These are phyloP conservation scores for Lecanoromycetidae sp. DNA, from an alignment of 2,329 filamentous ascomycete genomes.

Conservation along the genomic window DNA sequence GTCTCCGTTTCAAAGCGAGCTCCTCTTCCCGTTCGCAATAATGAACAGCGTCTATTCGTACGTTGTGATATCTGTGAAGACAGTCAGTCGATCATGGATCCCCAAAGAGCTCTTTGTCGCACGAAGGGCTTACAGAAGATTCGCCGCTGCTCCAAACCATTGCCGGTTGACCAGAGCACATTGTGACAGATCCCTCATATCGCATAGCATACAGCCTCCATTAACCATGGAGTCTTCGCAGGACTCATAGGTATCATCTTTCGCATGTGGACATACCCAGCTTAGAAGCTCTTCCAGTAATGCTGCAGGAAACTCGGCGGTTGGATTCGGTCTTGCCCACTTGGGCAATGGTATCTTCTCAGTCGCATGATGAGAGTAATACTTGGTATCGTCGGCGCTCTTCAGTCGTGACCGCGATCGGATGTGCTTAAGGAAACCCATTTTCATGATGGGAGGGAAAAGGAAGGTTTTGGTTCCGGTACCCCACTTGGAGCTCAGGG, in stretches of 20 bases:
- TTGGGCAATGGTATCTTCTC: background rate
- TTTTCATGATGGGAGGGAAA: slow-evolving; percentile 5
- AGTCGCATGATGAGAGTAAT: background rate
- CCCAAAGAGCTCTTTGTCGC: background rate
- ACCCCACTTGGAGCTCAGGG: background rate
- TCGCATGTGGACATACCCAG: slow-evolving; percentile 70
- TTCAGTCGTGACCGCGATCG: slow-evolving; percentile 19
- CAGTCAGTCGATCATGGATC: slow-evolving; percentile 5
- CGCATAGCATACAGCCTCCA: slow-evolving; percentile 82
- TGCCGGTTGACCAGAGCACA: slow-evolving; percentile 61
- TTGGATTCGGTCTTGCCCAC: slow-evolving; percentile 8
- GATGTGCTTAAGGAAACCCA: slow-evolving; percentile 22
- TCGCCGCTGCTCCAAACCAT: slow-evolving; percentile 53
- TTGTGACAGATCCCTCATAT: slow-evolving; percentile 75
- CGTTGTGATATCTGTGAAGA: slow-evolving; percentile 60
- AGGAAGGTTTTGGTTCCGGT: background rate
- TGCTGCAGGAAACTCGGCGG: slow-evolving; percentile 47
- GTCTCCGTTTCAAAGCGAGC: slow-evolving; percentile 66
- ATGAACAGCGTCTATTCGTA: slow-evolving; percentile 87
- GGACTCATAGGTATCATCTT: slow-evolving; percentile 65
- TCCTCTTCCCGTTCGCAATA: slow-evolving; percentile 81
- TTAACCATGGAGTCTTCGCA: slow-evolving; percentile 73
- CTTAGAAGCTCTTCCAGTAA: slow-evolving; percentile 67
- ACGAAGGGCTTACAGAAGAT: slow-evolving; percentile 48
- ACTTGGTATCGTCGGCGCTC: slow-evolving; percentile 10